A percentile compares a stretch with the other conserved stretches of the same genome.
Conservation (phyloP, 1,139 yeast genomes). For the Pichia sp. region DNA sequence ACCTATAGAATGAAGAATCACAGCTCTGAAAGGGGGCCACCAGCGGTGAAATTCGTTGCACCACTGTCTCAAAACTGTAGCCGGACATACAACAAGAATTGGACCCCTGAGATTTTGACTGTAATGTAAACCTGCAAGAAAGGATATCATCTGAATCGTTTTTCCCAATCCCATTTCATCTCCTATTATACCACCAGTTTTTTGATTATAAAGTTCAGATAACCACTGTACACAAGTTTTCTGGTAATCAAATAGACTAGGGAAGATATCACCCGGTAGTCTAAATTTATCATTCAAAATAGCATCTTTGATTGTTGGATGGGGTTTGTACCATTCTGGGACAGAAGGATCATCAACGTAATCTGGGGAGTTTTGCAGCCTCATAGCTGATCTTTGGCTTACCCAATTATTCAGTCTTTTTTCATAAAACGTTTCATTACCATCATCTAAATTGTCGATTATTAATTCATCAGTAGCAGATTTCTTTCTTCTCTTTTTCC, state of each 20-base stretch:
- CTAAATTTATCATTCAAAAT: conserved; percentile 61
- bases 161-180: conserved; percentile 99
- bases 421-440: conserved; percentile 62
- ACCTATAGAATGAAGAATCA: conserved; percentile 88
- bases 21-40: conserved; percentile 95
- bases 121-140: conserved; percentile 84
- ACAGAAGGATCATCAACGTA: conserved; percentile 30
- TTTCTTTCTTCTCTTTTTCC: conserved; percentile 14
- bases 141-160: conserved; percentile 86
- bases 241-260: conserved; percentile 85
- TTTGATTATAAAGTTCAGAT: conserved; percentile 80
- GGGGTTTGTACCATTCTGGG: conserved; percentile 69
- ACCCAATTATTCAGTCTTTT: conserved; percentile 60
- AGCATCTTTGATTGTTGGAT: conserved; percentile 76
- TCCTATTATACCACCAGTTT: conserved; percentile 91
- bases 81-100: conserved; percentile 86
- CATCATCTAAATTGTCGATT: conserved; percentile 66
- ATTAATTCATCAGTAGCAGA: conserved; percentile 26
- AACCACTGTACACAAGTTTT: conserved; percentile 84
- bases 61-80: conserved; percentile 95
- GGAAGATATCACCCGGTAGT: conserved; percentile 88
- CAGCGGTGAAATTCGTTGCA: conserved; percentile 90
- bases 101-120: conserved; percentile 74
- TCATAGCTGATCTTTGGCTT: conserved; percentile 38
- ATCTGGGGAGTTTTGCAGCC: conserved; percentile 29